Evolutionary conservation across 306 rosid genomes (phyloP).

Genomic region (Abrus pulchellus): DNA sequence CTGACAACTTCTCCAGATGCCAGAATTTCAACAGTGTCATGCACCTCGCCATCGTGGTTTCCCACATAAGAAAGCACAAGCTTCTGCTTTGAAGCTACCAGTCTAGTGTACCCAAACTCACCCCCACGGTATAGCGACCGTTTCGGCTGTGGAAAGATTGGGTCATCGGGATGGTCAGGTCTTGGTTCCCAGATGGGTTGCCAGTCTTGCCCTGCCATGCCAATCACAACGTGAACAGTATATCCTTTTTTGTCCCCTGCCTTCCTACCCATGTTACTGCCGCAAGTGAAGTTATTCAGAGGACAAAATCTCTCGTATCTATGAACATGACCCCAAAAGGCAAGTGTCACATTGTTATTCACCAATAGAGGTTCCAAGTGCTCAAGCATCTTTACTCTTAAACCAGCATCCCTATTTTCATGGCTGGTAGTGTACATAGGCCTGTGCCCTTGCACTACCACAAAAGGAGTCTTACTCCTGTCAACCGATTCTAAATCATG

Average conservation of each 20-base stretch:
- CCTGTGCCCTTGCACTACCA: slow-evolving; percentile 88
- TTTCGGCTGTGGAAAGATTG: slow-evolving; percentile 84
- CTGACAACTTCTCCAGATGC: slow-evolving; percentile 69
- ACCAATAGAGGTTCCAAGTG: slow-evolving; percentile 87
- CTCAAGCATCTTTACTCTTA: slow-evolving; percentile 77
- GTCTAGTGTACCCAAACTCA: slow-evolving; percentile 88
- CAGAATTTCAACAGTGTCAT: slow-evolving; percentile 70
- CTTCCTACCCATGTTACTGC: slow-evolving; percentile 51
- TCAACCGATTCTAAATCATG: slow-evolving; percentile 81
- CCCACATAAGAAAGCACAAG: slow-evolving; percentile 77
- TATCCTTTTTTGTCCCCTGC: slow-evolving; percentile 53
- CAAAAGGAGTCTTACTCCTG: slow-evolving; percentile 74
- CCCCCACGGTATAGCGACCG: slow-evolving; percentile 83
- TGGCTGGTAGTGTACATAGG: slow-evolving; percentile 95
- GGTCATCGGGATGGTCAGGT: slow-evolving; percentile 65
- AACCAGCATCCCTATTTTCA: slow-evolving; percentile 66
- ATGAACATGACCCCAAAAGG: slow-evolving; percentile 96
- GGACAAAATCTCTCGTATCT: slow-evolving; percentile 91
- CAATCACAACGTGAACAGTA: slow-evolving; percentile 89
- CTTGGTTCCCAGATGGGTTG: slow-evolving; percentile 89
- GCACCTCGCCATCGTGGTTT: slow-evolving; percentile 86
- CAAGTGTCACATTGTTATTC: slow-evolving; percentile 80
- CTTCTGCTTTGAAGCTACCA: slow-evolving; percentile 77
- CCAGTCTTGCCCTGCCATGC: slow-evolving; percentile 98
- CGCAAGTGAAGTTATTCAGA: slow-evolving; percentile 79